Evolutionary conservation across 768 basidiomycete species (phyloP).

Genomic region (Suillus subalutaceus): DNA sequence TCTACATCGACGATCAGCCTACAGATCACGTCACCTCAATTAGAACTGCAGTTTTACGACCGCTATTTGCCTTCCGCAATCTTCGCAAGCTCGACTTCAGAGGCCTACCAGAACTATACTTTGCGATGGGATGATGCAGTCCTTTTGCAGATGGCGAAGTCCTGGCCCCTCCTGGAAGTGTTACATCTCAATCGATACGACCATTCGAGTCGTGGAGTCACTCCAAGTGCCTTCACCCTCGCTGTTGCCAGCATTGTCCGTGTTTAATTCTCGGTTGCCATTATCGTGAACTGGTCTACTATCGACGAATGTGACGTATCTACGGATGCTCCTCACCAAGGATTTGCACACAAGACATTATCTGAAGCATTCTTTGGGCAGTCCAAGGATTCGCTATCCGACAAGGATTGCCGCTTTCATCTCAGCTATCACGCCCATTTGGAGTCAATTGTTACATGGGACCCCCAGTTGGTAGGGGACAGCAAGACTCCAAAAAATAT

Average conservation of each 20-base stretch:
- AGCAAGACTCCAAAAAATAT: conserved; percentile 24
- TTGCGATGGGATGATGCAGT: neutral
- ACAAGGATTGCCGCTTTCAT: neutral
- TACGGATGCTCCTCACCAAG: neutral
- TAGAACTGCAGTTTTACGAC: neutral
- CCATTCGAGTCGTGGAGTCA: neutral
- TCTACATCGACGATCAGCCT: neutral
- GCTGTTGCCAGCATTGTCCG: conserved; percentile 5
- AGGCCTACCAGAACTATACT: neutral
- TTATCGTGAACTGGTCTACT: neutral
- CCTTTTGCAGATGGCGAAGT: conserved; percentile 6
- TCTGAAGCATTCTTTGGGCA: neutral
- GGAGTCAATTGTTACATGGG: conserved; percentile 31
- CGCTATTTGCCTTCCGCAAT: neutral
- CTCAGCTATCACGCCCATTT: conserved; percentile 11
- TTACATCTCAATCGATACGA: neutral
- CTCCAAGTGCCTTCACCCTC: neutral
- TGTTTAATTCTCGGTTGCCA: neutral
- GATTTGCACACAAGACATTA: neutral
- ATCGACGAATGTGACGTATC: neutral
- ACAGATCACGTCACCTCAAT: neutral
- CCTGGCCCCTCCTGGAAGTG: conserved; percentile 8
- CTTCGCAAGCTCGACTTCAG: neutral
- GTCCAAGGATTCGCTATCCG: neutral
- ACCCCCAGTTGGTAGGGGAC: too few relatives aligned